Evolutionary conservation across 306 rosid species (phyloP).

Genomic region (Dryas alaskensis): DNA sequence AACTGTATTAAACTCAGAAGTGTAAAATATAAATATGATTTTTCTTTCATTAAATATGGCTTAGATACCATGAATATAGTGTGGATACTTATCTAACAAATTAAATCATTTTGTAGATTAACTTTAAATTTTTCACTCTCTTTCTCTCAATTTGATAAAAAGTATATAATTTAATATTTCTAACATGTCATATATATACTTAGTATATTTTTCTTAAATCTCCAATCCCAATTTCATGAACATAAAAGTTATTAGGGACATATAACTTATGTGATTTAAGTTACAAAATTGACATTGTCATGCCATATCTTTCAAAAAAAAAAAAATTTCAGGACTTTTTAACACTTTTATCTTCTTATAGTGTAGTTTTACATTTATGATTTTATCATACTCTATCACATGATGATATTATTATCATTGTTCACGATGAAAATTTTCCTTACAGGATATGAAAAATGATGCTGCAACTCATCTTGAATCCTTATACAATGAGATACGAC

Average conservation of each 20-base stretch:
- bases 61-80: neutral
- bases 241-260: no score
- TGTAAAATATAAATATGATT: no score
- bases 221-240: no score
- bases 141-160: neutral
- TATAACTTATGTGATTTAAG: no score
- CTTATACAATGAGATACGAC: slow-evolving; percentile 82
- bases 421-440: slow-evolving; percentile 4
- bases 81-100: neutral
- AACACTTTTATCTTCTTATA: neutral
- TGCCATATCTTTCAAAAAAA: neutral
- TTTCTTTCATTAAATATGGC: neutral
- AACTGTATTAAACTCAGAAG: no score
- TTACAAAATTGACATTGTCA: neutral
- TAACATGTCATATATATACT: no score
- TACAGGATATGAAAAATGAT: slow-evolving; percentile 64
- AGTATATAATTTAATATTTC: no score
- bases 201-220: no score
- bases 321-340: neutral
- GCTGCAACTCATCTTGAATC: slow-evolving; percentile 60
- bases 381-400: neutral
- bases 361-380: neutral
- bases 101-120: neutral
- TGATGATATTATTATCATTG: neutral
- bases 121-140: neutral